Base-by-base conservation (phyloP, 2,329 filamentous ascomycete species). In the Curvularia hawaiiensis region DNA sequence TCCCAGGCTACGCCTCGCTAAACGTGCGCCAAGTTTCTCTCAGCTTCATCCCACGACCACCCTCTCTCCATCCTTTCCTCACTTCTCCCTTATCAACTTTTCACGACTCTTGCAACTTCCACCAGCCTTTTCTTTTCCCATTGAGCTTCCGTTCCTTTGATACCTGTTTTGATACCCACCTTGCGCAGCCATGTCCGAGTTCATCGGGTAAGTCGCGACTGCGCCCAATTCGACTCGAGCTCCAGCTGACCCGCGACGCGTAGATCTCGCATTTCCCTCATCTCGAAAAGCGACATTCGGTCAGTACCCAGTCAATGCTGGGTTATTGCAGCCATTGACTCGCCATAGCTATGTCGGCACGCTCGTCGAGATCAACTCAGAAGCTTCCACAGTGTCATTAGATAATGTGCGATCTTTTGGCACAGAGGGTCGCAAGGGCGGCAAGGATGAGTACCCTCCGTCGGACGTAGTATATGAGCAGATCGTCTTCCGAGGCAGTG, bases 221-320 rank as follows among this genome's bases (percentile, higher is more conserved):
- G 73, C 76, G 73, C 72, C 65, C 58, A 46, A 50, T 66, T 61
- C 54, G 61, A 57, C 56, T 67, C 56, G 63, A 75, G 72, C 72
- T 77, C 58, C 60, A 60, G 60, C 72, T 77, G 63, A 77, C 71
- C 52, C 62, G 67, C 53, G 63, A 56, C 52, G 63, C 64, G 69
- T 79, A 93, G 92, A 80, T 91, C 93, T 80, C 90, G 90, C 77
- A 97, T 97, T 83, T 97, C 92, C 62, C 87, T 97, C 81, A 95
- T 97, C 79, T 97, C 93, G 61, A 96, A 94, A 83, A 97, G 92
- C 79, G 92, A 97, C 81, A 97, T 97, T 80, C 91, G 93, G 91
- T 97, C 84, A 74, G 88, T 79, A 62, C 52, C 56, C 38, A 41
- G 47, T 57, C 52, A 57, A 64, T 56, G 58, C 61, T 55, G 28